These are phyloP conservation scores for Russula foetens DNA, from an alignment of 768 basidiomycete species.

Conservation along the genomic window DNA sequence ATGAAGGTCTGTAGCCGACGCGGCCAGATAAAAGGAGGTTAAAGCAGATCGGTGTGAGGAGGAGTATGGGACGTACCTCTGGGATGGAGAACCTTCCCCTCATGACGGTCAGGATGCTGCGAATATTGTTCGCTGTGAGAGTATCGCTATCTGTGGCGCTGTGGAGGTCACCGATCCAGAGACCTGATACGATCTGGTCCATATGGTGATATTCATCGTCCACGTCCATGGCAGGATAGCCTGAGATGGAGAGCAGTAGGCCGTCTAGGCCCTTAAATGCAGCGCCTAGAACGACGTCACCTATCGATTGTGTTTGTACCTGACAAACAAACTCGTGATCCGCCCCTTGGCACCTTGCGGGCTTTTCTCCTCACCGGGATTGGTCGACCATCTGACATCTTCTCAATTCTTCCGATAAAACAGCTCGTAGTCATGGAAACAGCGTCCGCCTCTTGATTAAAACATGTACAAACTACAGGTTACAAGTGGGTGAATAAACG, in stretches of 20 bases:
- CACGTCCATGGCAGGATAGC: slow-evolving; percentile 12
- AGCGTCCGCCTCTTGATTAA: not conserved
- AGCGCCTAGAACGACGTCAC: not conserved
- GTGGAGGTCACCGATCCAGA: slow-evolving; percentile 80
- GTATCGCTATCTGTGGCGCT: slow-evolving; percentile 56
- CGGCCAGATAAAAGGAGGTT: not conserved
- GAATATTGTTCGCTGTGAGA: slow-evolving; percentile 66
- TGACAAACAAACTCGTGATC: not conserved
- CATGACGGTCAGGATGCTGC: slow-evolving; percentile 66
- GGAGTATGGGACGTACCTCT: slow-evolving; percentile 37
- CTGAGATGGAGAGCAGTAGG: not conserved
- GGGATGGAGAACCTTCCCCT: slow-evolving; percentile 57
- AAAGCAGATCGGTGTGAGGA: not conserved
- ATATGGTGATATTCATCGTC: slow-evolving; percentile 32
- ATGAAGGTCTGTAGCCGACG: slow-evolving; percentile 55
- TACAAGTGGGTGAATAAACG: not conserved
- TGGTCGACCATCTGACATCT: not conserved
- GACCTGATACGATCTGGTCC: slow-evolving; percentile 69
- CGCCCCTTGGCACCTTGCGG: not conserved
- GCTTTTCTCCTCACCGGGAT: not conserved
- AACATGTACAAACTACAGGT: not conserved
- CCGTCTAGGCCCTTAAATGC: not conserved
- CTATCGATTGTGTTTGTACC: not conserved
- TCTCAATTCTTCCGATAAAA: not conserved
- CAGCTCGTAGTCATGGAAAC: not conserved